Base-by-base conservation (phyloP, 805 yeast species). In the Candida krabiensis region DNA sequence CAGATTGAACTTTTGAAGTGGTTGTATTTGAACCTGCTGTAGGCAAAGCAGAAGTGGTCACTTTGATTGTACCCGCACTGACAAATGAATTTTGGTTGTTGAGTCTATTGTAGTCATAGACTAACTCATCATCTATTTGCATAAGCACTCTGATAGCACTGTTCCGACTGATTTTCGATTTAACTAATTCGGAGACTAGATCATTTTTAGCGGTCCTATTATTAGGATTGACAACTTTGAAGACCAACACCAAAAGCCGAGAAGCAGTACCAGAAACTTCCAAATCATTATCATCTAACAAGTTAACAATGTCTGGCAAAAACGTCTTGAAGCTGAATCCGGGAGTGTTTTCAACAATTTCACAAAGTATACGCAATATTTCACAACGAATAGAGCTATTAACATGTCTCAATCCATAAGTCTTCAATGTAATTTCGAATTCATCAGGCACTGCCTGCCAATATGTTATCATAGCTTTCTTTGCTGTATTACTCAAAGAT, bases 381-480 rank as follows among this genome's bases (percentile, higher is more conserved):
- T 74, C 79, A 4, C 63, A 55, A 26, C 71, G 64, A 4, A 77
- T 56, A 15, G 44, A 49, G 4, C 59, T 44, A 42, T 67, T 69
- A 8, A 63, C 46, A 49, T 67, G 69, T 12, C 58, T 58, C 24
- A 78, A 58, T 0, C 76, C 80, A 6, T 60, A 49, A 1, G 71
- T 73, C 17, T 60, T 59, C n/a, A 79, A 43, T 2, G 66, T 60
- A 5, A 49, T 50, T 43, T 77, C 80, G 19, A 76, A 79, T 13
- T 66, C 67, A 2, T 55, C 47, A 0, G 80, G 75, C 1, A 74
- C 64, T n/a, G 73, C 67, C 17, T 73, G 62, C 79, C 82, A 77
- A 46, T 70, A 78, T 0, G 73, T 75, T 41, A 73, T 74, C 23
- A 79, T 52, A 0, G 83, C 74, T 36, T 69, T 67, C 37, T 65